phyloP scores from a whole-genome alignment of 169 alveolate species.

The Cryptosporidium muris region DNA sequence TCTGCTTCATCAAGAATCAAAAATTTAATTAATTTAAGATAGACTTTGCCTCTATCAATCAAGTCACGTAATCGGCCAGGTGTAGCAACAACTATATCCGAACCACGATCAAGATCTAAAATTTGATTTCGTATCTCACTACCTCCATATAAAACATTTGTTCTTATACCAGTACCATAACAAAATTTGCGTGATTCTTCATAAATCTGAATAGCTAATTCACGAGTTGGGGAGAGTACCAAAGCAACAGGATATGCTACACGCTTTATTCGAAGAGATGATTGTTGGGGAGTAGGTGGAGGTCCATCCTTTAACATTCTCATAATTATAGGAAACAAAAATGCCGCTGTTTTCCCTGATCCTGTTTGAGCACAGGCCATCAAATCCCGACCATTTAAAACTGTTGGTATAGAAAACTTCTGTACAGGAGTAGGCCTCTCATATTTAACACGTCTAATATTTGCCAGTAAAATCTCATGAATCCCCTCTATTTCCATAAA shows the following conservation, averaged over 20 bases:
- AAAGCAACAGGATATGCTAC: conserved; percentile 73
- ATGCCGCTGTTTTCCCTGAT: conserved; percentile 98
- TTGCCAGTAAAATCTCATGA: conserved; percentile 77
- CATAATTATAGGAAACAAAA: conserved; percentile 93
- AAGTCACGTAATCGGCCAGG: conserved; percentile 95
- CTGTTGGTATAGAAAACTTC: conserved; percentile 92
- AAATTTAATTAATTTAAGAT: conserved; percentile 81
- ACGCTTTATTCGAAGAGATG: conserved; percentile 59
- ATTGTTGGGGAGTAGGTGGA: conserved; percentile 77
- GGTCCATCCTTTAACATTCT: conserved; percentile 87
- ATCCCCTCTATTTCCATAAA: conserved; percentile 79
- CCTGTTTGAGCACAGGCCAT: conserved; percentile 99
- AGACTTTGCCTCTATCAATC: conserved; percentile 81
- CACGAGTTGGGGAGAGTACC: conserved; percentile 96
- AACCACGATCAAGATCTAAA: conserved; percentile 91
- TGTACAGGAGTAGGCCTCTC: conserved; percentile 95
- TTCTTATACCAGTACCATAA: conserved; percentile 89
- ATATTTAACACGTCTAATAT: conserved; percentile 83
- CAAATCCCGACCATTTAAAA: conserved; percentile 91
- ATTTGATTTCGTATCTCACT: conserved; percentile 86
- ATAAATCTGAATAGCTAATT: conserved; percentile 93
- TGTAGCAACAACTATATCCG: conserved; percentile 94
- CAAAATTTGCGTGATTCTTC: conserved; percentile 90
- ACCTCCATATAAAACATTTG: conserved; percentile 93
- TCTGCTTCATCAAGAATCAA: conserved; percentile 95